Evolutionary conservation across 345 rosid genomes (phyloP), one percentile per base, ranked within the genome.

Genomic region (Erucastrum elatum): DNA sequence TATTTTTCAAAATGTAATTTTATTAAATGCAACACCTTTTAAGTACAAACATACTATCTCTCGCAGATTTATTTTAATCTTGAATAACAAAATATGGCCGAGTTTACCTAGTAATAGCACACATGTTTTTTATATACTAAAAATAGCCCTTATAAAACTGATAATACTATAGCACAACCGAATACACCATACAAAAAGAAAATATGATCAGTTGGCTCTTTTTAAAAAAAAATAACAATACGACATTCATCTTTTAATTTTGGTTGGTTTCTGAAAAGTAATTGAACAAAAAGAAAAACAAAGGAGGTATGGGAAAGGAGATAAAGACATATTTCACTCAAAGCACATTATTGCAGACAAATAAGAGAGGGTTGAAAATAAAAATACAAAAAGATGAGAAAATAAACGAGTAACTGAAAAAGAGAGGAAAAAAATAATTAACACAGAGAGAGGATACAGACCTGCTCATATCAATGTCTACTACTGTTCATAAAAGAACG

Each of bases 251-350:
- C 71, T 69, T 64, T 70, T 31, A 30, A 64, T 6, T 51, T 74
- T 80, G 63, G 71, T 75, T 80, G 76, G 72, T 75, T 70, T 64
- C 49, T 63, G 65, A 75, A 80, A 80, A 80, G 79, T 80, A 72
- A 78, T 30, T 64, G 71, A 74, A 64, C 58, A 27, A 68, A 75
- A 80, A 80, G 31, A 37, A 17, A 79, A 68, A 58, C 27, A 58
- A 70, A 67, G 74, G 69, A 67, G 77, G 82, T 63, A 75, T 80
- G 82, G 75, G 82, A 80, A 80, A 80, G 83, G 72, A 75, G 83
- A 80, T 75, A 80, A 80, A 75, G 83, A 80, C 83, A 70, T 56
- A 70, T 80, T 80, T 75, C 80, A 80, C 80, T 80, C 70, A 80
- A 80, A 75, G 80, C 72, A 74, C 59, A 80, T 70, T 75, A 78